Conservation (phyloP, 2,329 filamentous ascomycete genomes). For the Diplodia corticola region DNA sequence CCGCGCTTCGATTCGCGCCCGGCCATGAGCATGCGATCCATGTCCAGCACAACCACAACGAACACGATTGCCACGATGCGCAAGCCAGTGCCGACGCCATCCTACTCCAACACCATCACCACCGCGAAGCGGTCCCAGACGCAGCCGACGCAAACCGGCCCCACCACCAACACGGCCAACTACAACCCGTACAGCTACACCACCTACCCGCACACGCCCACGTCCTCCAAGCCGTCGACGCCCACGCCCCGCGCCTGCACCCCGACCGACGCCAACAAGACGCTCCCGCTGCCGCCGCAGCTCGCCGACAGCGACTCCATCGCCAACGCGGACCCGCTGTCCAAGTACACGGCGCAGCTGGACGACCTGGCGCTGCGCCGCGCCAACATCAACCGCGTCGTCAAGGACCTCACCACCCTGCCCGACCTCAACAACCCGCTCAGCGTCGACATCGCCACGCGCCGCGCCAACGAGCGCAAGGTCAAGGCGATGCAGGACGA, state of each 20-base stretch:
- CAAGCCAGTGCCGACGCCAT: slow-evolving; percentile 31
- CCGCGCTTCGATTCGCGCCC: slow-evolving; percentile 35
- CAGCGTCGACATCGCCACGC: slow-evolving; percentile 38
- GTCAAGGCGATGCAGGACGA: slow-evolving; percentile 41
- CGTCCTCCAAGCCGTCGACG: not conserved
- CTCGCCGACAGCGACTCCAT: slow-evolving; percentile 26
- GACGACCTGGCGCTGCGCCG: slow-evolving; percentile 41
- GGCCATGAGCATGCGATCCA: slow-evolving; percentile 23
- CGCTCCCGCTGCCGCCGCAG: slow-evolving; percentile 39
- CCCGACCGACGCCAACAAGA: slow-evolving; percentile 36
- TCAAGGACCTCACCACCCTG: slow-evolving; percentile 37
- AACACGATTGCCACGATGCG: slow-evolving; percentile 26
- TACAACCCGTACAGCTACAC: not conserved
- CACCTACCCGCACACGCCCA: not conserved
- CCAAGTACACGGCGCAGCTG: slow-evolving; percentile 41
- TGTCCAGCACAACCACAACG: slow-evolving; percentile 29
- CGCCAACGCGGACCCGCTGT: slow-evolving; percentile 38
- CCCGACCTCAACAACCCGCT: slow-evolving; percentile 41
- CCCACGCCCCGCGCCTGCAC: slow-evolving; percentile 24
- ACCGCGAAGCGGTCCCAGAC: slow-evolving; percentile 15
- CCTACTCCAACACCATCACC: slow-evolving; percentile 26
- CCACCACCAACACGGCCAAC: not conserved
- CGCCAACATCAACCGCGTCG: slow-evolving; percentile 39
- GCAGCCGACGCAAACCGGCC: not conserved
- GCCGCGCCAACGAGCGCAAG: slow-evolving; percentile 36